These are phyloP conservation scores for Oenanthe sinensis DNA, from an alignment of 129 eudicot species.

Conservation along the genomic window DNA sequence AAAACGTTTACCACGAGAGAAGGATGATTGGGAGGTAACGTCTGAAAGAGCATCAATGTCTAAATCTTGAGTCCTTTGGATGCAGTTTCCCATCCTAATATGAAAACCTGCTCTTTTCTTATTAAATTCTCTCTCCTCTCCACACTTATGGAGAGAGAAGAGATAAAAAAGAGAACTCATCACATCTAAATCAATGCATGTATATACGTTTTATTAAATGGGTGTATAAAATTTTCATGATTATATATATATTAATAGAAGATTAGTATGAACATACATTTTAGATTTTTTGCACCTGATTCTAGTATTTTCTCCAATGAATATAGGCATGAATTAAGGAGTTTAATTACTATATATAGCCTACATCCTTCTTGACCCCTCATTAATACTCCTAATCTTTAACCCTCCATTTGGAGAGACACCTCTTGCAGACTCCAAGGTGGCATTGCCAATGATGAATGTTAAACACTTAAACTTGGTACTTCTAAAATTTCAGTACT, in stretches of 20 bases:
- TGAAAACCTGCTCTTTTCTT: neutral
- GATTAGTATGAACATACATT: neutral
- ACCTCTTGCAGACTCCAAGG: neutral
- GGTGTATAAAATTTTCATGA: neutral
- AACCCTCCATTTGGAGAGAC: constrained; percentile 4
- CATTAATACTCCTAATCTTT: neutral
- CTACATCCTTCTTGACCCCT: neutral
- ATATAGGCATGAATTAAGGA: constrained; percentile 1
- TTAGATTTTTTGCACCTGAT: neutral
- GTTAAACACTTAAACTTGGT: neutral
- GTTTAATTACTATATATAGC: neutral
- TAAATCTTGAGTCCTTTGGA: neutral
- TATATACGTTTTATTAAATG: neutral
- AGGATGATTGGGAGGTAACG: neutral
- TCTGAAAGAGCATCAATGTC: neutral
- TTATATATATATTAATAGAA: neutral
- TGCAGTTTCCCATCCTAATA: constrained; percentile 15
- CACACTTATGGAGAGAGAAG: neutral
- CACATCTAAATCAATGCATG: constrained; percentile 1
- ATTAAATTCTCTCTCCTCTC: neutral
- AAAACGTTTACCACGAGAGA: neutral
- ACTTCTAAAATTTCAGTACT: no score
- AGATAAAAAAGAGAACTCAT: neutral
- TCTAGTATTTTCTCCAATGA: neutral
- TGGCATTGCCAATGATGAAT: neutral